phyloP scores from a whole-genome alignment of 306 rosid genomes.

The Lathyrus oleraceus region DNA sequence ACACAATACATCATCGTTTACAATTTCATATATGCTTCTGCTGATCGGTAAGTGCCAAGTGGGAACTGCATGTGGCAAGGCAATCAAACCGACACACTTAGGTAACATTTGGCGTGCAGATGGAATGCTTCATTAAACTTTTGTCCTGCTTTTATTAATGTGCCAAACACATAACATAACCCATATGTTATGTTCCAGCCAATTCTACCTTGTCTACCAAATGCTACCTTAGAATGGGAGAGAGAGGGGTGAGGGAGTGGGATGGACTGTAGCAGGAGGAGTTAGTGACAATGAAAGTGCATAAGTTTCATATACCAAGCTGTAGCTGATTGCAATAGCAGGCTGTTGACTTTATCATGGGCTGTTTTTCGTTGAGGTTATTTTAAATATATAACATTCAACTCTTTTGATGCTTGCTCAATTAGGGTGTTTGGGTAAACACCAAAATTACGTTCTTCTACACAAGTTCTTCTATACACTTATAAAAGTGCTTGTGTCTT shows the following conservation, averaged over 20 bases:
- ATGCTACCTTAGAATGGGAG: background rate
- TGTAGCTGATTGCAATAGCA: background rate
- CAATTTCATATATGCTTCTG: slow-evolving; percentile 13
- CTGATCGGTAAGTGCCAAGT: background rate
- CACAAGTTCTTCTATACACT: background rate
- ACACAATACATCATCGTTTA: background rate
- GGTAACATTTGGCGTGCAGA: background rate
- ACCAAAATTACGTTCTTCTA: background rate
- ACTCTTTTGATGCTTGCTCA: background rate
- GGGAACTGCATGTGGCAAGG: background rate
- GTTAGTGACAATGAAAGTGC: background rate
- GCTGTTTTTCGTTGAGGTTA: background rate
- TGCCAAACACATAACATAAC: background rate
- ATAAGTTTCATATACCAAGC: background rate
- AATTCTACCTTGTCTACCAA: background rate
- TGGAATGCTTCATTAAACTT: background rate
- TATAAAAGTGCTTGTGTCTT: background rate
- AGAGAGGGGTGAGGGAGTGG: background rate
- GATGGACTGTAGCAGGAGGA: background rate
- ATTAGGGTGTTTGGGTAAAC: background rate
- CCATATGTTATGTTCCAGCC: background rate
- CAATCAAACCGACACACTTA: background rate
- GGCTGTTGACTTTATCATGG: background rate
- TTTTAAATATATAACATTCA: background rate
- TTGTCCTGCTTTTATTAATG: background rate